Conservation (phyloP, 164 flowering plant genomes). For the Magnolia changhungtana region DNA sequence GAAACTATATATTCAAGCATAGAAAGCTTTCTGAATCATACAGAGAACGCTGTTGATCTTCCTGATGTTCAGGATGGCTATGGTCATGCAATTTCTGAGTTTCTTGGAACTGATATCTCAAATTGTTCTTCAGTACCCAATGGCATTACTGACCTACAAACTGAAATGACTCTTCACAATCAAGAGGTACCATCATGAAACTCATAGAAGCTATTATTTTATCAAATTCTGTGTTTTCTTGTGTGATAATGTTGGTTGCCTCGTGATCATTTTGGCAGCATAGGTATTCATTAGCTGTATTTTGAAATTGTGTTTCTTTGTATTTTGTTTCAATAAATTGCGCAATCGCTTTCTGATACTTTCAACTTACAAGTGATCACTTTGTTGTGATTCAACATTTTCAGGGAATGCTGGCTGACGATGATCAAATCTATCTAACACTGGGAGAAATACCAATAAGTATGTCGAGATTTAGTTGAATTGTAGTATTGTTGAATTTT, state of each 20-base stretch:
- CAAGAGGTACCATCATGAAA: slow-evolving; percentile 54
- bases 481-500: neutral
- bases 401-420: slow-evolving; percentile 78
- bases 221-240: neutral
- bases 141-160: slow-evolving; percentile 53
- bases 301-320: neutral
- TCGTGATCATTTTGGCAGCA: neutral
- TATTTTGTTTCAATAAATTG: neutral
- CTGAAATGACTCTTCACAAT: slow-evolving; percentile 62
- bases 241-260: neutral
- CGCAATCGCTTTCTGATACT: neutral
- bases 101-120: slow-evolving; percentile 57
- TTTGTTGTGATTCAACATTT: slow-evolving; percentile 12
- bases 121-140: slow-evolving; percentile 57
- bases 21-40: slow-evolving; percentile 49
- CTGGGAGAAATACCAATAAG: slow-evolving; percentile 94
- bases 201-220: neutral
- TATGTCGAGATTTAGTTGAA: slow-evolving; percentile 35
- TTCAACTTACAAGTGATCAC: neutral
- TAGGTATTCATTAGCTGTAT: neutral
- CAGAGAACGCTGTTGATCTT: slow-evolving; percentile 37
- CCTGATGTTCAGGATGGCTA: slow-evolving; percentile 71
- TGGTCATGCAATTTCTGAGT: slow-evolving; percentile 80
- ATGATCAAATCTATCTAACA: slow-evolving; percentile 83
- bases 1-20: slow-evolving; percentile 43